Evolutionary conservation across 441 rosid species (phyloP).

Genomic region (Adansonia madagascariensis): DNA sequence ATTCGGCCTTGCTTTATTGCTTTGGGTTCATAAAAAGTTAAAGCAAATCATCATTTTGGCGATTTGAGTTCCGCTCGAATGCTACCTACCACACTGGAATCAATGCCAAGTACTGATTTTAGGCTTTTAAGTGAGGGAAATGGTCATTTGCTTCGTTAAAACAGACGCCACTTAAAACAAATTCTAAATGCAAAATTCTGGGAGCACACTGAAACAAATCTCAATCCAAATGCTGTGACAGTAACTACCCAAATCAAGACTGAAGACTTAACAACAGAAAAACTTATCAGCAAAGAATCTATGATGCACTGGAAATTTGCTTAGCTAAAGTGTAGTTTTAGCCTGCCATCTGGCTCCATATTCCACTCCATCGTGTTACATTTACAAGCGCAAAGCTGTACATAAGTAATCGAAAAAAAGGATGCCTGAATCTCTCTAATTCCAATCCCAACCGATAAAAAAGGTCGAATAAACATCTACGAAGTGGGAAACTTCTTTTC

Average conservation of each 20-base stretch:
- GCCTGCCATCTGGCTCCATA: conserved; percentile 11
- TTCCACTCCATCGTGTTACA: conserved; percentile 5
- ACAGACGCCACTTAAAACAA: not conserved
- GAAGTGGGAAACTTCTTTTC: not conserved
- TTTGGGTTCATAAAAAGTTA: not conserved
- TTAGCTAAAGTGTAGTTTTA: not conserved
- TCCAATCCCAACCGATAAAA: conserved; percentile 12
- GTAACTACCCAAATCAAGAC: not conserved
- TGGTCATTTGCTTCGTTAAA: not conserved
- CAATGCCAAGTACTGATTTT: not conserved
- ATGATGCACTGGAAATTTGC: not conserved
- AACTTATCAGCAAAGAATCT: not conserved
- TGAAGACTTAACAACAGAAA: not conserved
- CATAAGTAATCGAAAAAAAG: not conserved
- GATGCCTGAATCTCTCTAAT: not conserved
- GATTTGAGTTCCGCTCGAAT: not conserved
- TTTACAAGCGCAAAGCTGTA: conserved; percentile 25
- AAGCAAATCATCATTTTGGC: not conserved
- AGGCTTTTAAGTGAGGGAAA: not conserved
- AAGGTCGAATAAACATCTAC: not conserved
- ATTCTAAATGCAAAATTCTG: not conserved
- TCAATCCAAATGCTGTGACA: not conserved
- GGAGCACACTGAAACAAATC: not conserved
- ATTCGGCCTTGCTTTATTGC: not conserved
- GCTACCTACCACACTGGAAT: not conserved